Evolutionary conservation across 129 eudicot genomes (phyloP).

Genomic region (Tagetes patula): DNA sequence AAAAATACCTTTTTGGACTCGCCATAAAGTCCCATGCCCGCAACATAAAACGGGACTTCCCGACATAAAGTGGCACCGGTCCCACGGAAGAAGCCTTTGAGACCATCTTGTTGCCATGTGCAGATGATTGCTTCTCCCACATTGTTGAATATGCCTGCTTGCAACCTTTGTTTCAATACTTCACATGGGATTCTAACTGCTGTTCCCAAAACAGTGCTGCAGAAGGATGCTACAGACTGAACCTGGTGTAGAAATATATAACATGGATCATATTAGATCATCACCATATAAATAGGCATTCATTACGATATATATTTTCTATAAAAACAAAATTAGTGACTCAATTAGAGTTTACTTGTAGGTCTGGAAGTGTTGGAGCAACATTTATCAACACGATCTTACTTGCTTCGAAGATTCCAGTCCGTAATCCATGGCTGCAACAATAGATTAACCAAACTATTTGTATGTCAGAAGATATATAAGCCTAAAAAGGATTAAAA

Average conservation of each 20-base stretch:
- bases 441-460: background rate
- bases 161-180: constrained; percentile 87
- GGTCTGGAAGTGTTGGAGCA: constrained; percentile 72
- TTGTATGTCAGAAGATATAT: background rate
- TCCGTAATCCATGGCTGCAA: constrained; percentile 82
- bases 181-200: constrained; percentile 90
- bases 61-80: constrained; percentile 96
- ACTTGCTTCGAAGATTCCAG: constrained; percentile 86
- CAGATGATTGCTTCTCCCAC: constrained; percentile 83
- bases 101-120: constrained; percentile 96
- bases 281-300: background rate
- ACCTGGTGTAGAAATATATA: background rate
- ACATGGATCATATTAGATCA: background rate
- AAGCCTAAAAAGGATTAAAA: background rate
- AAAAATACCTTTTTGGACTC: no score
- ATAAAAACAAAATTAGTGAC: background rate
- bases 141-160: constrained; percentile 80
- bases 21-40: constrained; percentile 95
- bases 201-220: constrained; percentile 90
- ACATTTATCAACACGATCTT: constrained; percentile 63
- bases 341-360: constrained; percentile 64
- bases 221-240: constrained; percentile 85
- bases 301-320: background rate
- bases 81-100: constrained; percentile 92
- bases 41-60: constrained; percentile 93